Evolutionary conservation across 441 rosid genomes (phyloP).

Genomic region (Dalechampia spathulata): DNA sequence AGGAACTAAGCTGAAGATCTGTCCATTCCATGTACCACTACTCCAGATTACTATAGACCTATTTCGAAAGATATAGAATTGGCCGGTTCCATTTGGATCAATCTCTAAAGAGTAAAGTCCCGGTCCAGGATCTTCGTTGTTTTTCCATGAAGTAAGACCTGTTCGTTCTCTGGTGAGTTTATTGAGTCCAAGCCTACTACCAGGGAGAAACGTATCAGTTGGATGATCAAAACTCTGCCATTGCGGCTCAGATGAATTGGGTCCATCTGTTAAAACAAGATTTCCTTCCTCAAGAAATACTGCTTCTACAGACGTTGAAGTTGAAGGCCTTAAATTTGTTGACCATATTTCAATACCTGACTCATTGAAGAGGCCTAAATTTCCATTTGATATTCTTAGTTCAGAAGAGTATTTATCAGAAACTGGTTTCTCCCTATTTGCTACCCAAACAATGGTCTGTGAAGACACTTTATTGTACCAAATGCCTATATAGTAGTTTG

Average conservation of each 20-base stretch:
- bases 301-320: conserved; percentile 30
- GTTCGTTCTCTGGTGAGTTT: conserved; percentile 28
- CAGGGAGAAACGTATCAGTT: conserved; percentile 63
- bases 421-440: conserved; percentile 34
- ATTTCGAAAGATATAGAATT: conserved; percentile 45
- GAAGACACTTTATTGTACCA: conserved; percentile 41
- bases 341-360: conserved; percentile 36
- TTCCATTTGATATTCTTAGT: conserved; percentile 29
- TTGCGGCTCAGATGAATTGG: conserved; percentile 12
- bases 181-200: conserved; percentile 37
- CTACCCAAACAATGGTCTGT: conserved; percentile 38
- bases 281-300: conserved; percentile 50
- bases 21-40: conserved; percentile 58
- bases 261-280: conserved; percentile 42
- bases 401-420: conserved; percentile 17
- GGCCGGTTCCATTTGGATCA: conserved; percentile 38
- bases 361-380: conserved; percentile 36
- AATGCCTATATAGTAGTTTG: conserved; percentile 55
- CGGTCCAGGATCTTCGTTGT: conserved; percentile 43
- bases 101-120: conserved; percentile 70
- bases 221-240: conserved; percentile 77
- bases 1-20: conserved; percentile 31
- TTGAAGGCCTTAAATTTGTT: conserved; percentile 42
- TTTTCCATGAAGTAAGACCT: conserved; percentile 54
- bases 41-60: conserved; percentile 34